A percentile compares a stretch with the other conserved stretches of the same genome.
Conservation (phyloP, 768 basidiomycete species). For the Amanita brunnescens region DNA sequence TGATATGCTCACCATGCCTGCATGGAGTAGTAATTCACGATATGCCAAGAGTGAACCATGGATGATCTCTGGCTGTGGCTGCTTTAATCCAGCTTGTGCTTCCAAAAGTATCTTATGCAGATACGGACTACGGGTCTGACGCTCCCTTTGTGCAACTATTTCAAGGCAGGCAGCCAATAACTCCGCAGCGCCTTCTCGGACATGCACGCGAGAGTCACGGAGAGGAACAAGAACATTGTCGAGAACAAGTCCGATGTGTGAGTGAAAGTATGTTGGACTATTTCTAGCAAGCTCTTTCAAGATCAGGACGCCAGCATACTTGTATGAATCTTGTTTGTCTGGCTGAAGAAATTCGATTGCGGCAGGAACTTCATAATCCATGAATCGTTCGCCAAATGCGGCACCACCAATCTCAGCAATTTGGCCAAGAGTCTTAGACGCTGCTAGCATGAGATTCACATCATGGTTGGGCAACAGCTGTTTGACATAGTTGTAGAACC, state of each 20-base stretch:
- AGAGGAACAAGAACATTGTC: conserved; percentile 90
- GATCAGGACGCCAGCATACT: conserved; percentile 92
- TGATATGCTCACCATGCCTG: conserved; percentile 69
- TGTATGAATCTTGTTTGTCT: conserved; percentile 73
- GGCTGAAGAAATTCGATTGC: conserved; percentile 75
- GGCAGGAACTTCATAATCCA: conserved; percentile 81
- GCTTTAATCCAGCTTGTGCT: conserved; percentile 75
- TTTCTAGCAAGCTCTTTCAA: conserved; percentile 89
- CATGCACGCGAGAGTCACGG: conserved; percentile 81
- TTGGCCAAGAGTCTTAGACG: conserved; percentile 85
- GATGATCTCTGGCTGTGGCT: conserved; percentile 76
- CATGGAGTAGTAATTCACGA: conserved; percentile 83
- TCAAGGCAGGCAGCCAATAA: conserved; percentile 89
- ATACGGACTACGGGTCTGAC: conserved; percentile 55
- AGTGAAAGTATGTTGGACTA: conserved; percentile 80
- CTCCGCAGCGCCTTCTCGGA: conserved; percentile 89
- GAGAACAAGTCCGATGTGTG: conserved; percentile 80
- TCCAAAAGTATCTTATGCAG: conserved; percentile 82
- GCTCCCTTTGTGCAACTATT: conserved; percentile 71
- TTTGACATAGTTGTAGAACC: conserved; percentile 90
- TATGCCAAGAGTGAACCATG: conserved; percentile 91
- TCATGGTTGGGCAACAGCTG: conserved; percentile 87
- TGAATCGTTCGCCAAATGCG: conserved; percentile 80
- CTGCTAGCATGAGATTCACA: conserved; percentile 88
- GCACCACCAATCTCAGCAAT: conserved; percentile 80